A percentile compares a stretch with the other conserved stretches of the same genome.
Conservation (phyloP, 805 yeast genomes). For the Suhomyces vadensis region DNA sequence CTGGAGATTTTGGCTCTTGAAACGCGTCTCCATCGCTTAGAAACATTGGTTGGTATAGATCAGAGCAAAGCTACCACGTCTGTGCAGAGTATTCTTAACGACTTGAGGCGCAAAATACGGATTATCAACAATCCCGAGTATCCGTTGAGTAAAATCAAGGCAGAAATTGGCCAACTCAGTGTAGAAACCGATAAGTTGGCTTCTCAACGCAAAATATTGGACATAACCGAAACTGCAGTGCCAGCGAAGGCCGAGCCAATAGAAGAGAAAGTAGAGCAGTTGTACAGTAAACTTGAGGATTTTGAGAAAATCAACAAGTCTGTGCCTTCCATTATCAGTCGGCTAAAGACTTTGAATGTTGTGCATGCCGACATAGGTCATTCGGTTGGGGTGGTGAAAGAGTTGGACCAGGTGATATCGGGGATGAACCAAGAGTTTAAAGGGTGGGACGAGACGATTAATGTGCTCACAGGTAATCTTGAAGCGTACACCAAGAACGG, state of each 20-base stretch:
- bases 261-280: slow-evolving; percentile 25
- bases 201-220: slow-evolving; percentile 14
- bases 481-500: slow-evolving; percentile 23
- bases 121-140: slow-evolving; percentile 38
- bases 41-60: slow-evolving; percentile 22
- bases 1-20: slow-evolving; percentile 25
- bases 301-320: slow-evolving; percentile 22
- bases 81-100: slow-evolving; percentile 29
- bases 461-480: slow-evolving; percentile 23
- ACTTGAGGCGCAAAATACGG: slow-evolving; percentile 33
- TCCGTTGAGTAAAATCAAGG: slow-evolving; percentile 24
- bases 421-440: slow-evolving; percentile 27
- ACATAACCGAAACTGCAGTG: slow-evolving; percentile 6
- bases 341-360: slow-evolving; percentile 34
- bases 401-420: slow-evolving; percentile 29
- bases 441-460: slow-evolving; percentile 32
- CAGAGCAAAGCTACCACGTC: slow-evolving; percentile 14
- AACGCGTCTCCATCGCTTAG: slow-evolving; percentile 23
- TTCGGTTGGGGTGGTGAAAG: slow-evolving; percentile 24
- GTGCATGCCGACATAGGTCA: slow-evolving; percentile 35
- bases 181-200: slow-evolving; percentile 28
- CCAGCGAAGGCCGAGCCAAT: neutral
- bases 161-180: slow-evolving; percentile 24
- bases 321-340: slow-evolving; percentile 26
- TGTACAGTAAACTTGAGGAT: slow-evolving; percentile 27